Evolutionary conservation across 2,329 filamentous ascomycete species (phyloP).

Genomic region (Ophiocordyceps sinensis): DNA sequence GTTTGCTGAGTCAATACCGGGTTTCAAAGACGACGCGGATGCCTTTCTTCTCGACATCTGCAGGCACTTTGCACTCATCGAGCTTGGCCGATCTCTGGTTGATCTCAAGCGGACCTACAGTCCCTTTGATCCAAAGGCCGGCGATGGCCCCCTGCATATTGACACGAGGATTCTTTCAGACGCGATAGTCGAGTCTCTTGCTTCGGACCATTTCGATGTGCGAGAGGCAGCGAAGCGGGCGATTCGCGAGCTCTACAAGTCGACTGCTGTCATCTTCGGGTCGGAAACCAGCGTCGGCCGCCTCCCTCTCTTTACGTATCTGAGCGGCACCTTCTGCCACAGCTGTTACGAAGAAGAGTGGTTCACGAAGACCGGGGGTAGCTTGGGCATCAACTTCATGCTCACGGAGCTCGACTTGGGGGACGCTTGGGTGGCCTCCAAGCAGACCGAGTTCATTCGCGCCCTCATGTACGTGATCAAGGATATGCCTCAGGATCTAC

Average conservation of each 20-base stretch:
- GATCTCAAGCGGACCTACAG: constrained; percentile 63
- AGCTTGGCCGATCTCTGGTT: constrained; percentile 74
- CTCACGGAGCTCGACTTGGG: constrained; percentile 75
- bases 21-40: constrained; percentile 63
- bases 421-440: constrained; percentile 65
- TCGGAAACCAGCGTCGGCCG: constrained; percentile 55
- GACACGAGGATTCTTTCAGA: constrained; percentile 81
- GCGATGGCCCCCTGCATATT: constrained; percentile 76
- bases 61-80: constrained; percentile 79
- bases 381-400: constrained; percentile 76
- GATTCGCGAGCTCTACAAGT: constrained; percentile 64
- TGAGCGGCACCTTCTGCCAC: constrained; percentile 78
- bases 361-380: constrained; percentile 94
- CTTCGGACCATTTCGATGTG: constrained; percentile 68
- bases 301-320: constrained; percentile 70
- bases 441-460: constrained; percentile 76
- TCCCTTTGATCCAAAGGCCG: constrained; percentile 70
- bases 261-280: constrained; percentile 67
- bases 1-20: constrained; percentile 68
- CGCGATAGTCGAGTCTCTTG: constrained; percentile 77
- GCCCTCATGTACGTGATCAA: constrained; percentile 97
- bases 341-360: constrained; percentile 96
- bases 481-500: constrained; percentile 89
- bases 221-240: constrained; percentile 71
- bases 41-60: constrained; percentile 68